Base-by-base conservation (phyloP, 495 filamentous ascomycete genomes). In the Neurospora hispaniola region DNA sequence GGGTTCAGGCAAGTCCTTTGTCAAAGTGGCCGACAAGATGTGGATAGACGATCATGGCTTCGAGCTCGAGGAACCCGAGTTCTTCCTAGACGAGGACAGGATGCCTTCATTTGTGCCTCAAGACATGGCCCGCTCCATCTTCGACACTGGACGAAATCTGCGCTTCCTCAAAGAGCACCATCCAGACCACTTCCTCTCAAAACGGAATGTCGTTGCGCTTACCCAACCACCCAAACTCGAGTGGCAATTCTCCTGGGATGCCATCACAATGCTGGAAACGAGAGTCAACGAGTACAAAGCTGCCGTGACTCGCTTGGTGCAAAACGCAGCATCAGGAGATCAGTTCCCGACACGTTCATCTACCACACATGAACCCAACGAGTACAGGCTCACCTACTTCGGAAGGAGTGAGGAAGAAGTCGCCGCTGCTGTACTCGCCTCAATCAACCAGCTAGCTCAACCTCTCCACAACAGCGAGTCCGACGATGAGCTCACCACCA, bases 121-220 rank as follows among this genome's bases (percentile, higher is more conserved):
- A 41, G 92, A 93, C 31, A 85, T 90, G 74, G 89, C 89, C 12
- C 82, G 87, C 39, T 79, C 85, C 16, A 87, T 94, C 18, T 94
- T 92, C 71, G 94, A 98, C 77, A 91, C 88, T 20, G 94, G 93
- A 2, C 87, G 88, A 74, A 94, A 90, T 75, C 80, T 97, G 69
- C 87, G 92, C 38, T 88, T 96, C 71, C 82, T 98, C 23, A 88
- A 89, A 72, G 83, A 82, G 14, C 88, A 92, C 76, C 90, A 94
- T 76, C 88, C 93, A n/a, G 85, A 90, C 7, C 93, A 98, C 80
- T 91, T 92, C 0, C 83, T 98, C 69, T 85, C 88, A 27, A 85
- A 82, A 69, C 76, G 81, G 41, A 85, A 86, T 54, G 77, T 82
- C 12, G 80, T 88, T 40, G 77, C 75, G 20, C 77, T 78, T n/a